These are phyloP conservation scores for Xanthoceras sorbifolium DNA, from an alignment of 345 rosid genomes.

Conservation along the genomic window DNA sequence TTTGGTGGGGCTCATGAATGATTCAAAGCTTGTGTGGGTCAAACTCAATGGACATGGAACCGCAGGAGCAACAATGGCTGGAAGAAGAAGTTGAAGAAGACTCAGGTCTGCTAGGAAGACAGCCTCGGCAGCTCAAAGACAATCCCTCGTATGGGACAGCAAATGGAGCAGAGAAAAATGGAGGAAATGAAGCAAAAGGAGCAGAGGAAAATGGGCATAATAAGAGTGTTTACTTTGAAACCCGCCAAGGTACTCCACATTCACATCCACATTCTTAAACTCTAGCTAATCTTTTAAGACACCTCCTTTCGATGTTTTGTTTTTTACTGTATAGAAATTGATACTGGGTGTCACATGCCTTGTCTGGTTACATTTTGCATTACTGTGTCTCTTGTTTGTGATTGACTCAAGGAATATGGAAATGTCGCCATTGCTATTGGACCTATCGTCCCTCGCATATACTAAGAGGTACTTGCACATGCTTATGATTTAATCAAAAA, in stretches of 20 bases:
- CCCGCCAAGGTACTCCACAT: constrained; percentile 26
- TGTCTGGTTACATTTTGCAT: constrained; percentile 17
- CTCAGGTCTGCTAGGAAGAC: constrained; percentile 10
- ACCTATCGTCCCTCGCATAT: constrained; percentile 22
- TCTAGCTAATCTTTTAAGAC: too few relatives aligned
- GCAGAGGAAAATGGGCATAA: neutral
- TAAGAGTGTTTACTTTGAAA: constrained; percentile 35
- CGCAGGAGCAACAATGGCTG: neutral
- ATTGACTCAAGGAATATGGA: constrained; percentile 45
- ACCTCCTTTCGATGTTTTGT: too few relatives aligned
- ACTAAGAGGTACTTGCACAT: constrained; percentile 20
- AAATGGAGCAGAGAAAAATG: neutral
- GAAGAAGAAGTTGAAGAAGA: constrained; percentile 23
- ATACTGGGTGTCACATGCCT: neutral
- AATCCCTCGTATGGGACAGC: neutral
- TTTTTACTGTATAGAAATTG: too few relatives aligned
- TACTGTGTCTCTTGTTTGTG: constrained; percentile 18
- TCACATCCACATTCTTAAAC: neutral
- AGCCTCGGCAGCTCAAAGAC: neutral
- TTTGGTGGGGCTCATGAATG: too few relatives aligned
- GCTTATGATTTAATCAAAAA: constrained; percentile 3
- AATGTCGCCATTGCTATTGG: constrained; percentile 56
- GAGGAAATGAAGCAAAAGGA: neutral
- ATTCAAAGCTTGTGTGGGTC: neutral
- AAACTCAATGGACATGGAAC: neutral